Conservation (phyloP, 73 alveolate genomes). For the Symbiodinium natans region DNA sequence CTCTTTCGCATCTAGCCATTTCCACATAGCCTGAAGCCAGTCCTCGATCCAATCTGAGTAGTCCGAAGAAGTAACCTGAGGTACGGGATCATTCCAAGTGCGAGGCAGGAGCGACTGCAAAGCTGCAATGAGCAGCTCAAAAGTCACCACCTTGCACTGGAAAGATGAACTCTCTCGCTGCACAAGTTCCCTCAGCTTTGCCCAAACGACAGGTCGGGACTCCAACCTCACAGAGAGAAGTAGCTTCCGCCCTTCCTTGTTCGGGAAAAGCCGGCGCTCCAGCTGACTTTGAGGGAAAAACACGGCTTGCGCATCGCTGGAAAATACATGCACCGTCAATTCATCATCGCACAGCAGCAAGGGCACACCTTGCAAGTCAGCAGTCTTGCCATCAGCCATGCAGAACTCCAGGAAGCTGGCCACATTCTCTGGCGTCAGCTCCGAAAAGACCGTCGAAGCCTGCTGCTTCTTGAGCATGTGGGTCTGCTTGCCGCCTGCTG, state of each 20-base stretch:
- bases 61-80: background rate
- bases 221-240: conserved; percentile 28
- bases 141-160: conserved; percentile 56
- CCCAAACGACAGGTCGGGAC: conserved; percentile 67
- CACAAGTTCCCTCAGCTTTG: conserved; percentile 57
- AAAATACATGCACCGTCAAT: conserved; percentile 38
- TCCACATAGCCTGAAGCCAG: conserved; percentile 91
- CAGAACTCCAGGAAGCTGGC: conserved; percentile 61
- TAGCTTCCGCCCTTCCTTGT: conserved; percentile 58
- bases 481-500: conserved; percentile 34
- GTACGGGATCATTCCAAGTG: conserved; percentile 51
- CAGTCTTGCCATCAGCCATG: conserved; percentile 41
- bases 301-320: background rate
- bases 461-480: conserved; percentile 34
- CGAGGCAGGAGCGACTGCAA: conserved; percentile 40
- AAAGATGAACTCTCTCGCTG: background rate
- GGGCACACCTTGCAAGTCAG: conserved; percentile 49
- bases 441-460: conserved; percentile 49
- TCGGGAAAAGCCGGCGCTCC: conserved; percentile 86
- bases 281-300: conserved; percentile 50
- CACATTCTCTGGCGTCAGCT: conserved; percentile 76
- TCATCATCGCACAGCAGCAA: conserved; percentile 81
- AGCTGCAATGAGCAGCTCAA: conserved; percentile 36
- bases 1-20: conserved; percentile 57
- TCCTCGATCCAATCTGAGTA: conserved; percentile 73